These are phyloP conservation scores for Lagenaria siceraria DNA, from an alignment of 306 rosid genomes.

Conservation along the genomic window DNA sequence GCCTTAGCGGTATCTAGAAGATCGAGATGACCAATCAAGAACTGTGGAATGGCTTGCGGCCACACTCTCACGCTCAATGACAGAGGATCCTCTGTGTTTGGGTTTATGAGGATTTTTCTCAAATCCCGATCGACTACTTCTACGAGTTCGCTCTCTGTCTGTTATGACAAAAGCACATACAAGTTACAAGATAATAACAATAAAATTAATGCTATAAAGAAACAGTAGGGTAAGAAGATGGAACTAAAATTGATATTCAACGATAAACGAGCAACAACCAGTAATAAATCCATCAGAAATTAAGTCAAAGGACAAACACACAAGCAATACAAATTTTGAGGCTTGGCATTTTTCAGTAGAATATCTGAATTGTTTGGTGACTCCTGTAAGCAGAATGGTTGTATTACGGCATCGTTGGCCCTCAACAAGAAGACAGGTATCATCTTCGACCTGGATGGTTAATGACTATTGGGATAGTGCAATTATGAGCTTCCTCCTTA, in stretches of 20 bases:
- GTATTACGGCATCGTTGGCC: too few species aligned
- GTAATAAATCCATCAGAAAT: neutral
- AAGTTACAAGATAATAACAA: neutral
- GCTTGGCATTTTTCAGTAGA: neutral
- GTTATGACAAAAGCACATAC: conserved; percentile 20
- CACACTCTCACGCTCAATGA: conserved; percentile 66
- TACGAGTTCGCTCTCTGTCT: conserved; percentile 64
- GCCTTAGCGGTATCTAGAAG: conserved; percentile 59
- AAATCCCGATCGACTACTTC: conserved; percentile 84
- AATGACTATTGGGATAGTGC: too few species aligned
- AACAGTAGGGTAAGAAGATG: conserved; percentile 1
- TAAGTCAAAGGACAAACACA: neutral
- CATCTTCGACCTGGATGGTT: too few species aligned
- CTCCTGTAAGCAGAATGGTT: too few species aligned
- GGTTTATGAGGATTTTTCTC: conserved; percentile 64
- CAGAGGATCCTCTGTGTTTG: conserved; percentile 50
- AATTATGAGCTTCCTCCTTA: too few species aligned
- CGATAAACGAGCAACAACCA: neutral
- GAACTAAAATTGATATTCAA: neutral
- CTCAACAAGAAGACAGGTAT: too few species aligned
- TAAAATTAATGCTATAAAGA: neutral
- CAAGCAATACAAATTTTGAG: neutral
- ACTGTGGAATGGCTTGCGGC: conserved; percentile 96
- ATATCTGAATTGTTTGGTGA: neutral
- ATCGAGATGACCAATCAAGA: conserved; percentile 86